These are phyloP conservation scores for Wickerhamiella azymoides DNA, from an alignment of 805 yeast species.

Conservation along the genomic window DNA sequence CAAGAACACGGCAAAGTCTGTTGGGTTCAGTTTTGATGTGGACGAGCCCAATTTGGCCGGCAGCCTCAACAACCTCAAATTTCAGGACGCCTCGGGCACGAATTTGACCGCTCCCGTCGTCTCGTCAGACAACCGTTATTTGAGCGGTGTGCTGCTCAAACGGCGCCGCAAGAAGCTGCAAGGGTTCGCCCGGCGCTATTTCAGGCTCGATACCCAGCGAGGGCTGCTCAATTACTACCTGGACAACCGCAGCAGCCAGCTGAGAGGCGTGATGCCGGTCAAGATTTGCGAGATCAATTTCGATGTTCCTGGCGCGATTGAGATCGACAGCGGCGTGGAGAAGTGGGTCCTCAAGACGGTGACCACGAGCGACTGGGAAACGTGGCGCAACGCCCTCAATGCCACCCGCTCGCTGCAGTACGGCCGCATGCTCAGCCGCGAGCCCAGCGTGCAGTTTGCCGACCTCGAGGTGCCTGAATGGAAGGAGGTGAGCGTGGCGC, in stretches of 20 bases:
- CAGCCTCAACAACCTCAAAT: not conserved
- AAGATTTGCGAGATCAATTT: conserved; percentile 73
- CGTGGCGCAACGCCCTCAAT: conserved; percentile 76
- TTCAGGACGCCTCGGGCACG: not conserved
- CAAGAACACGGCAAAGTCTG: conserved; percentile 68
- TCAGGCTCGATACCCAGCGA: conserved; percentile 65
- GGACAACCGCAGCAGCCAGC: conserved; percentile 52
- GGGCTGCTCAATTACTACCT: conserved; percentile 73
- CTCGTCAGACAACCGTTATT: conserved; percentile 28
- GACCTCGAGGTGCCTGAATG: conserved; percentile 2
- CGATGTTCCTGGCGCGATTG: conserved; percentile 44
- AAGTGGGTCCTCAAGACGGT: conserved; percentile 76
- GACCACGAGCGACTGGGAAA: conserved; percentile 48
- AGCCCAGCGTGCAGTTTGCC: not conserved
- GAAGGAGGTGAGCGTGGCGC: conserved; percentile 1
- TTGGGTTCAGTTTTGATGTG: conserved; percentile 36
- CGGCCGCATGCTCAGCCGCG: conserved; percentile 9
- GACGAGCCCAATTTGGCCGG: not conserved
- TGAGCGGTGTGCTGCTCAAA: conserved; percentile 69
- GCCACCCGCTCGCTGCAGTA: conserved; percentile 18
- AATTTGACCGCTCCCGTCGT: conserved; percentile 2
- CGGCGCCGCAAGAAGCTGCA: conserved; percentile 72
- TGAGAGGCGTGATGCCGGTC: conserved; percentile 87
- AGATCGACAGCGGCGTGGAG: conserved; percentile 89
- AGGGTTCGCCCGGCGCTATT: conserved; percentile 76